These are phyloP conservation scores for Phytophthora niederhauseri DNA, from an alignment of 352 stramenopile genomes.

Conservation along the genomic window DNA sequence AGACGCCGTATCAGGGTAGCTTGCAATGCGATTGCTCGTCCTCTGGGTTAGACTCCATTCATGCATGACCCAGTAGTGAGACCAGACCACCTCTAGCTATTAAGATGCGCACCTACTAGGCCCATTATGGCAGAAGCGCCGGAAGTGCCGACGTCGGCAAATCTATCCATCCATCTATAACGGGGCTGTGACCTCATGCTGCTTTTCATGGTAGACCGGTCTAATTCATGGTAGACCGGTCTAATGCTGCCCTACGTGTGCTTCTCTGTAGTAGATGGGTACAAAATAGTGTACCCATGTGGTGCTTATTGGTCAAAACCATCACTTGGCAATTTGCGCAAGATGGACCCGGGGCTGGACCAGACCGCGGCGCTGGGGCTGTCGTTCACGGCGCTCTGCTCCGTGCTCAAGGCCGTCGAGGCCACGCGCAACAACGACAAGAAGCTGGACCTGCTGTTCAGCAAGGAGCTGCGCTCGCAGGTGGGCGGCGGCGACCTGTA, in stretches of 20 bases:
- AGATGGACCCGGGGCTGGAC: slow-evolving; percentile 1
- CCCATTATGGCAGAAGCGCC: too few species aligned
- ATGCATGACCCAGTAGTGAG: too few species aligned
- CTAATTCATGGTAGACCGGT: too few species aligned
- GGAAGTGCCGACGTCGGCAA: too few species aligned
- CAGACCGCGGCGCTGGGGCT: slow-evolving; percentile 41
- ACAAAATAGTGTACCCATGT: slow-evolving; percentile 5
- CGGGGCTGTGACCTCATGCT: too few species aligned
- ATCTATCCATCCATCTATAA: too few species aligned
- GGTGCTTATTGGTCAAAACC: slow-evolving; percentile 25
- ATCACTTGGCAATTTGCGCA: slow-evolving; percentile 15
- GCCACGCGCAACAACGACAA: slow-evolving; percentile 72
- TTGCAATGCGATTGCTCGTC: too few species aligned
- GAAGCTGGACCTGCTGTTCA: slow-evolving; percentile 84
- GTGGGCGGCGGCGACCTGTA: slow-evolving; percentile 67
- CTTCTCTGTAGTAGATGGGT: slow-evolving; percentile 13
- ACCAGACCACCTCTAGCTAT: too few species aligned
- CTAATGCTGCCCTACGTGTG: background rate
- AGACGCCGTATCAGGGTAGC: too few species aligned
- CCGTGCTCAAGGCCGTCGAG: slow-evolving; percentile 73
- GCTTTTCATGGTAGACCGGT: too few species aligned
- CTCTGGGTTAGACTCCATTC: too few species aligned
- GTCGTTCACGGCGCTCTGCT: slow-evolving; percentile 78
- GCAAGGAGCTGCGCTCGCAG: slow-evolving; percentile 56
- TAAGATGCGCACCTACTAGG: too few species aligned